Percentiles rank a stretch among this genome's conserved stretches.
Conservation (phyloP, 2,329 filamentous ascomycete genomes). For the Dothidotthia symphoricarpi region DNA sequence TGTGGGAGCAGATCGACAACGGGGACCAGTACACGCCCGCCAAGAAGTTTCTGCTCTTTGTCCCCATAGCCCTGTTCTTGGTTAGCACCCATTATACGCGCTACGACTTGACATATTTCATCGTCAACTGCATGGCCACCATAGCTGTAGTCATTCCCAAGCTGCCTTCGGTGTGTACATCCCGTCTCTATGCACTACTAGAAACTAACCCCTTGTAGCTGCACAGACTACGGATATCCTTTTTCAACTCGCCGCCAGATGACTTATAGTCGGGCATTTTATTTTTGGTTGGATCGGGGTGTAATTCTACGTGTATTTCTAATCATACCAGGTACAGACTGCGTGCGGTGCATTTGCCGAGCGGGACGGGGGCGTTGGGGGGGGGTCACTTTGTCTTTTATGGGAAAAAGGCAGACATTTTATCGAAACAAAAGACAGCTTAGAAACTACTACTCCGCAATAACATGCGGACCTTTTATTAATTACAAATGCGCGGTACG, state of each 20-base stretch:
- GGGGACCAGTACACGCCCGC: slow-evolving; percentile 97
- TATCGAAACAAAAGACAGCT: too few species aligned
- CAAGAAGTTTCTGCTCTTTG: slow-evolving; percentile 95
- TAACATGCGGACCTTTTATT: too few species aligned
- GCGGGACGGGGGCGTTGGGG: slow-evolving; percentile 26
- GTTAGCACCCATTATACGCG: slow-evolving; percentile 98
- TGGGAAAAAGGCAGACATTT: too few species aligned
- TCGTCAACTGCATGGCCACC: slow-evolving; percentile 92
- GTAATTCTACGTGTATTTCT: slow-evolving; percentile 40
- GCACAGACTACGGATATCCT: slow-evolving; percentile 41
- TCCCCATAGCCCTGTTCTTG: slow-evolving; percentile 91
- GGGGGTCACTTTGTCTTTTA: background rate
- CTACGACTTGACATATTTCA: slow-evolving; percentile 95
- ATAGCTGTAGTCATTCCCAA: slow-evolving; percentile 94
- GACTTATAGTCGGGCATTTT: slow-evolving; percentile 27
- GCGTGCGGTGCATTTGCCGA: slow-evolving; percentile 31
- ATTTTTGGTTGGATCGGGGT: too few species aligned
- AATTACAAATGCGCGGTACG: too few species aligned
- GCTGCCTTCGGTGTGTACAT: slow-evolving; percentile 87
- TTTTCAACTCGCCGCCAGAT: slow-evolving; percentile 42
- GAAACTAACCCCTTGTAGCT: slow-evolving; percentile 25
- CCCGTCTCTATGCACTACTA: too few species aligned
- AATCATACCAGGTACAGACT: slow-evolving; percentile 28
- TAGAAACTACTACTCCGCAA: too few species aligned
- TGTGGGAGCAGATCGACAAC: slow-evolving; percentile 99